Evolutionary conservation across 768 basidiomycete genomes (phyloP).

Genomic region (Multifurca ochricompacta): DNA sequence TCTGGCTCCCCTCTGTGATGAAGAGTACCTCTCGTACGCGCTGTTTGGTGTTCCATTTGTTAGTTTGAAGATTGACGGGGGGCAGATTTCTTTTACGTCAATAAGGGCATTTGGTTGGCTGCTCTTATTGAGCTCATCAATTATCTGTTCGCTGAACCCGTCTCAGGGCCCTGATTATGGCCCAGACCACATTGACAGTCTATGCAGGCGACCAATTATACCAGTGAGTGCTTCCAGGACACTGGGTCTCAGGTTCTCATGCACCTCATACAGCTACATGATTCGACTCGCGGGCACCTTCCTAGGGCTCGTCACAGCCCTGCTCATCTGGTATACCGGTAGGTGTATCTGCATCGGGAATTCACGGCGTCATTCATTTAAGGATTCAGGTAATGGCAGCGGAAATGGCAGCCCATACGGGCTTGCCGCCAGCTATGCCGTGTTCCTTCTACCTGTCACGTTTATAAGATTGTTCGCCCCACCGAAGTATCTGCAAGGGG

Average conservation of each 20-base stretch:
- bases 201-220: conserved; percentile 52
- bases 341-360: not conserved
- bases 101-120: conserved; percentile 41
- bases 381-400: conserved; percentile 31
- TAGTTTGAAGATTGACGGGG: conserved; percentile 4
- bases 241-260: not conserved
- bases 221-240: conserved; percentile 29
- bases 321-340: conserved; percentile 47
- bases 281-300: conserved; percentile 41
- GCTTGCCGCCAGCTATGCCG: conserved; percentile 39
- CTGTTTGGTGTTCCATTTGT: not conserved
- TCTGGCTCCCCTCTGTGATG: conserved; percentile 46
- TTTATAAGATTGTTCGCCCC: conserved; percentile 44
- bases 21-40: conserved; percentile 36
- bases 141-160: not conserved
- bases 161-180: conserved; percentile 49
- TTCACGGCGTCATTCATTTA: not conserved
- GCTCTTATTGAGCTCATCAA: not conserved
- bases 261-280: conserved; percentile 29
- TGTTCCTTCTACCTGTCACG: conserved; percentile 39
- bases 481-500: conserved; percentile 31
- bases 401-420: conserved; percentile 50
- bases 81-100: conserved; percentile 35
- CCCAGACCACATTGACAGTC: conserved; percentile 48
- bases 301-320: conserved; percentile 37